Conservation (phyloP, 352 stramenopile genomes). For the Aphanomyces astaci region DNA sequence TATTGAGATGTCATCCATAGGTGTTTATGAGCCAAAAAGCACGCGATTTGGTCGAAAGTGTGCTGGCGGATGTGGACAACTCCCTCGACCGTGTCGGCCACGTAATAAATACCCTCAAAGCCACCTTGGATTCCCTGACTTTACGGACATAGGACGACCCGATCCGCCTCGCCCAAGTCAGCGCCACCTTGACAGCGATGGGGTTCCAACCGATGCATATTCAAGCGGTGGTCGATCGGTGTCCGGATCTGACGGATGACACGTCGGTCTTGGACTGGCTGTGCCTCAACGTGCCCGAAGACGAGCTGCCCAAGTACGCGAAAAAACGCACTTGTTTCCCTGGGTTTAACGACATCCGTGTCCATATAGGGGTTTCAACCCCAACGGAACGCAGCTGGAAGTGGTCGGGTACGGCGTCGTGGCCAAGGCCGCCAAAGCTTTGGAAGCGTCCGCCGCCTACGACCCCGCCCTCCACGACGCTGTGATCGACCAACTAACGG, state of each 20-base stretch:
- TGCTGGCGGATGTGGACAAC: slow-evolving; percentile 49
- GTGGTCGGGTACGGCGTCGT: slow-evolving; percentile 41
- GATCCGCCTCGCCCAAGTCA: slow-evolving; percentile 27
- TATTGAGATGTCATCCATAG: slow-evolving; percentile 15
- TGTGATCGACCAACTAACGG: slow-evolving; percentile 67
- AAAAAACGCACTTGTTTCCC: not conserved
- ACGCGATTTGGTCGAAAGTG: slow-evolving; percentile 78
- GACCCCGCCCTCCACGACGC: slow-evolving; percentile 22
- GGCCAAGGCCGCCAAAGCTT: slow-evolving; percentile 4
- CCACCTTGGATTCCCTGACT: slow-evolving; percentile 27
- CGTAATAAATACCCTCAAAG: not conserved
- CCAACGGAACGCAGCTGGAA: slow-evolving; percentile 84
- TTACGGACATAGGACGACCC: slow-evolving; percentile 23
- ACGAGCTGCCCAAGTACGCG: slow-evolving; percentile 55
- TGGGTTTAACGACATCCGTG: not conserved
- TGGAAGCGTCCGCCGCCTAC: not conserved
- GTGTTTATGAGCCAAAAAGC: slow-evolving; percentile 89
- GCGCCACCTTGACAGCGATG: slow-evolving; percentile 37
- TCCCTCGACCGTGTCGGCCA: slow-evolving; percentile 22
- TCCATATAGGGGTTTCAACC: slow-evolving; percentile 59
- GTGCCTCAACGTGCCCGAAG: slow-evolving; percentile 67
- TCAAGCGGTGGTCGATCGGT: slow-evolving; percentile 34
- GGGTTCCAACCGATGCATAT: slow-evolving; percentile 52
- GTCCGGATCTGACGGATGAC: slow-evolving; percentile 26
- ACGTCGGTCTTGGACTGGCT: slow-evolving; percentile 65